A percentile compares a stretch with the other conserved stretches of the same genome.
Conservation (phyloP, 2,329 filamentous ascomycete species). For the Penicillium sp. region DNA sequence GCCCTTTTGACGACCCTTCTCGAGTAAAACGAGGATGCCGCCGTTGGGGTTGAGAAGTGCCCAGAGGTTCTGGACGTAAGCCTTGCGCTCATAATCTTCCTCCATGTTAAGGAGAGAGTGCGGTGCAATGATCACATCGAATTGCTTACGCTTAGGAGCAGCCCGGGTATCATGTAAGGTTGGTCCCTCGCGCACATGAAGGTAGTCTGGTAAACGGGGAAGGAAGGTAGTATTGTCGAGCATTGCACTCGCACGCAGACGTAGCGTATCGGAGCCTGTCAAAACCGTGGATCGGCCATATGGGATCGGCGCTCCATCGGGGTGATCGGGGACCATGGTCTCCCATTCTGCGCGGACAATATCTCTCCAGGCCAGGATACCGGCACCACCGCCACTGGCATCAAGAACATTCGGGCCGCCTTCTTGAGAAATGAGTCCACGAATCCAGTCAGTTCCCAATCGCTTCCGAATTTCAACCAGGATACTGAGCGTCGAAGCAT, state of each 20-base stretch:
- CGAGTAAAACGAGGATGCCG: slow-evolving; percentile 80
- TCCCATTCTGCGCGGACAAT: slow-evolving; percentile 80
- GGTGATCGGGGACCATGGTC: slow-evolving; percentile 53
- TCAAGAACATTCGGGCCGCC: slow-evolving; percentile 60
- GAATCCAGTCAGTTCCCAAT: slow-evolving; percentile 59
- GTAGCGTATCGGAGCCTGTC: slow-evolving; percentile 70
- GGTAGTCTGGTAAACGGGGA: slow-evolving; percentile 83
- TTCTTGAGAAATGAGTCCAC: slow-evolving; percentile 54
- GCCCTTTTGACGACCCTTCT: slow-evolving; percentile 86
- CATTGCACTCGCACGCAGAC: slow-evolving; percentile 71
- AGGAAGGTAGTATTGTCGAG: slow-evolving; percentile 89
- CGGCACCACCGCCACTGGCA: slow-evolving; percentile 61
- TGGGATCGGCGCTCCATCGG: slow-evolving; percentile 41
- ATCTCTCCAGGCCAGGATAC: slow-evolving; percentile 63
- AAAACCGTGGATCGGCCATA: slow-evolving; percentile 76
- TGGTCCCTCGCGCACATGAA: slow-evolving; percentile 60
- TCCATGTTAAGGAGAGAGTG: slow-evolving; percentile 75
- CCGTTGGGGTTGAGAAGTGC: slow-evolving; percentile 77
- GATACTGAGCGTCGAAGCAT: slow-evolving; percentile 56
- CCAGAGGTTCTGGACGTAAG: slow-evolving; percentile 86
- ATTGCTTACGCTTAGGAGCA: slow-evolving; percentile 68
- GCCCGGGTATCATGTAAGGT: slow-evolving; percentile 57
- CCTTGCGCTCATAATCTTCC: slow-evolving; percentile 73
- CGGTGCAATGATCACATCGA: slow-evolving; percentile 85
- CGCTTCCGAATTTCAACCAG: slow-evolving; percentile 61